phyloP scores from a whole-genome alignment of 768 basidiomycete species.

The Rhizopogon vinicolor region DNA sequence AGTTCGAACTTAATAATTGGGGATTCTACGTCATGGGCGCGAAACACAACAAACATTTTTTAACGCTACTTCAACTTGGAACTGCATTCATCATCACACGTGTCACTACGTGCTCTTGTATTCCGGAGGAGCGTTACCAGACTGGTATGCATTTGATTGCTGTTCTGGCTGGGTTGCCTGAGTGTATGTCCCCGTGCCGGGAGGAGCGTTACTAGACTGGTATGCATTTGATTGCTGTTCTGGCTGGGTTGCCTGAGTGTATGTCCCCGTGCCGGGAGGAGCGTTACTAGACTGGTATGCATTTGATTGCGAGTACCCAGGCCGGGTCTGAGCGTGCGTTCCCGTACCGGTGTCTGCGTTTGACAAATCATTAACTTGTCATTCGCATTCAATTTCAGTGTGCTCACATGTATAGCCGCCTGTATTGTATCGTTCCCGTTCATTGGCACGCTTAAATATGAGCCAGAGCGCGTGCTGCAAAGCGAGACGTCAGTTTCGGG shows the following conservation, averaged over 20 bases:
- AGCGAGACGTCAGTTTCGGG: neutral
- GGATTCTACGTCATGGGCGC: neutral
- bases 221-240: neutral
- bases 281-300: neutral
- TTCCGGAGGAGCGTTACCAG: neutral
- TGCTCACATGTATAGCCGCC: conserved; percentile 68
- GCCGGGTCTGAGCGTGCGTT: conserved; percentile 12
- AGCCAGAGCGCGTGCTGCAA: conserved; percentile 79
- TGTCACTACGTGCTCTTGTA: neutral
- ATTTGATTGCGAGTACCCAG: neutral
- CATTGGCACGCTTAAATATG: conserved; percentile 77
- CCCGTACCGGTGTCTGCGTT: conserved; percentile 21
- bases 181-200: neutral
- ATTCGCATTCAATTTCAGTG: neutral
- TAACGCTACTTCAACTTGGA: neutral
- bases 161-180: neutral
- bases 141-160: neutral
- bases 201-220: neutral
- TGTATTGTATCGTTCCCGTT: conserved; percentile 65
- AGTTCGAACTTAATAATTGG: neutral
- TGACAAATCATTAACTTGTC: neutral
- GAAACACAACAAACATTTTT: neutral
- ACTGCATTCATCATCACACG: neutral
- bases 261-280: neutral
- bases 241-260: neutral